phyloP scores from a whole-genome alignment of 768 basidiomycete species.

The Termitomyces sp. region DNA sequence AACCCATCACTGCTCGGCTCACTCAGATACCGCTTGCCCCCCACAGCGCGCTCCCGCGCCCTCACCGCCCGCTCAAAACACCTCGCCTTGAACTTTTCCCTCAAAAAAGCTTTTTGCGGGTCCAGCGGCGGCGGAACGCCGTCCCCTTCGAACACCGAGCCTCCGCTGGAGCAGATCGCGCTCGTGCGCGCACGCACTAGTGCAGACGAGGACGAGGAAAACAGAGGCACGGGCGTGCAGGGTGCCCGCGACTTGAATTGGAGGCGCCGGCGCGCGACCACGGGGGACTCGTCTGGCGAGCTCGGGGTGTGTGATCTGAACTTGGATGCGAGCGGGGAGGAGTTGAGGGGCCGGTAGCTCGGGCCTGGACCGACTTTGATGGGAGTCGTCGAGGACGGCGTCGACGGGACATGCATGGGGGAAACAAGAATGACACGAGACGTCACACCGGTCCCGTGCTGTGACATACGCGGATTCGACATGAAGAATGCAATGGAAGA shows the following conservation, averaged over 20 bases:
- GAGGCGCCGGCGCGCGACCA: slow-evolving; percentile 42
- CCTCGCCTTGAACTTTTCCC: slow-evolving; percentile 54
- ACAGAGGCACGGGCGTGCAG: slow-evolving; percentile 19
- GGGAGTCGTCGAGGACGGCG: slow-evolving; percentile 5
- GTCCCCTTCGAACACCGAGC: slow-evolving; percentile 15
- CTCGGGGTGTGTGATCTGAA: slow-evolving; percentile 17
- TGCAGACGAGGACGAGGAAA: slow-evolving; percentile 14
- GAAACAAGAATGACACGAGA: slow-evolving; percentile 2
- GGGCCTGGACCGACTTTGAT: neutral
- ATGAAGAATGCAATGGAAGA: no score
- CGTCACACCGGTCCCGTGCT: slow-evolving; percentile 7
- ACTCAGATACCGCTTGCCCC: slow-evolving; percentile 26
- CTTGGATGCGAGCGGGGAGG: slow-evolving; percentile 44
- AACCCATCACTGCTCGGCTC: slow-evolving; percentile 46
- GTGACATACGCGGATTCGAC: neutral
- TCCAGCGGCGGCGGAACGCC: slow-evolving; percentile 17
- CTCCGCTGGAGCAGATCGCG: slow-evolving; percentile 14
- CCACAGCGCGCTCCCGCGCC: slow-evolving; percentile 45
- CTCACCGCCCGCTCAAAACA: slow-evolving; percentile 58
- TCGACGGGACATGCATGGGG: slow-evolving; percentile 9
- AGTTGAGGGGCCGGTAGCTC: slow-evolving; percentile 30
- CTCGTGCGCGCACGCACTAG: slow-evolving; percentile 1
- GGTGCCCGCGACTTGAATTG: slow-evolving; percentile 41
- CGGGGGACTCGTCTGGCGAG: slow-evolving; percentile 36
- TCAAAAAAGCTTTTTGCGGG: slow-evolving; percentile 47